Evolutionary conservation across 164 flowering plant genomes (phyloP), one percentile per base, ranked within the genome.

Genomic region (Stephania japonica): DNA sequence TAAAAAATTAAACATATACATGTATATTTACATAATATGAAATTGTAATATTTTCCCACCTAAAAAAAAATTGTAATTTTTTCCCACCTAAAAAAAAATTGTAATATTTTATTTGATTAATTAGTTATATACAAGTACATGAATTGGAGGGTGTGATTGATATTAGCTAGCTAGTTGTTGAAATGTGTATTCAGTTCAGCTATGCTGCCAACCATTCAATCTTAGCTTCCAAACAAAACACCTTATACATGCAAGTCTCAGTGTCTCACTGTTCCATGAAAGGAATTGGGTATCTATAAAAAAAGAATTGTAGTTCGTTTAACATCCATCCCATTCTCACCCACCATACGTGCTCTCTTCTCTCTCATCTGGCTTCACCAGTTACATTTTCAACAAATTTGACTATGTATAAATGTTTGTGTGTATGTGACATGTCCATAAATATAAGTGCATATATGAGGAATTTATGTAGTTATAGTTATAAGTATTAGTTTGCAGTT

Each of bases 221-320:
- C 70, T 68, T 68, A 23, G 70, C 56, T 44, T 68, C 23, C 12
- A 68, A 68, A 68, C 70, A 68, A 44, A 32, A 32, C 38, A 32
- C 38, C 38, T 32, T 32, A 32, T 32, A 32, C 38, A 32, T 32
- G 4, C 4, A 32, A 32, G 13, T 43, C 19, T 47, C 19, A 8
- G n/a, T 47, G 53, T 9, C 4, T 12, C 16, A 32, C 53, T 47
- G 53, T 6, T 41, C 47, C 47, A 63, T 63, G 66, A 63, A 42
- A 68, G 44, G 53, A 16, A 43, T 68, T 43, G 12, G 12, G 53
- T 14, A 47, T 68, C 53, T 43, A 24, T 11, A 41, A 26, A 7
- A 68, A n/a, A 68, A 68, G 38, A 32, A 21, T 1, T 47, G 49
- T 5, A 21, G 32, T 44, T 16, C 8, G 26, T 23, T 63, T 63